Percentiles rank a stretch among this genome's conserved stretches.
Conservation (phyloP, 345 rosid genomes). For the Syzygium grande region DNA sequence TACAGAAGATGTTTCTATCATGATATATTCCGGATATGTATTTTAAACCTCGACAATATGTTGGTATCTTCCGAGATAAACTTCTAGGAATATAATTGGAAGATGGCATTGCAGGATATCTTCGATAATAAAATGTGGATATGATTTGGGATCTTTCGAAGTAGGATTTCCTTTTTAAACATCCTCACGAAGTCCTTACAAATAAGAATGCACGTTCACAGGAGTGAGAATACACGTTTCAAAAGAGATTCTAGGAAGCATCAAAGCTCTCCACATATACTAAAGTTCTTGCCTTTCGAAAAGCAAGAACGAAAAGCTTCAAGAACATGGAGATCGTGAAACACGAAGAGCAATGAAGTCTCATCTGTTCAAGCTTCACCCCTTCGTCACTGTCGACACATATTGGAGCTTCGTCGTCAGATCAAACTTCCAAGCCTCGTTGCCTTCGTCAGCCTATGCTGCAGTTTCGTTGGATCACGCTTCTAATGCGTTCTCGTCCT, state of each 20-base stretch:
- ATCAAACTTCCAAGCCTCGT: not conserved
- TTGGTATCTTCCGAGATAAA: not conserved
- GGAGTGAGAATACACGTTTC: not conserved
- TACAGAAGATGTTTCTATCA: fast-evolving
- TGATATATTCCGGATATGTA: not conserved
- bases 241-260: not conserved
- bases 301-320: not conserved
- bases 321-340: not conserved
- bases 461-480: not conserved
- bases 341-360: not conserved
- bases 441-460: not conserved
- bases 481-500: not conserved
- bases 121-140: not conserved
- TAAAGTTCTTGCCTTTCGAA: not conserved
- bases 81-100: not conserved
- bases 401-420: not conserved
- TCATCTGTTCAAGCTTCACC: not conserved
- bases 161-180: not conserved
- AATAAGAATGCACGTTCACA: not conserved
- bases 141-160: not conserved
- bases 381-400: not conserved
- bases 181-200: not conserved
- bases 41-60: not conserved
- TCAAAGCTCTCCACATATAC: not conserved
- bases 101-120: not conserved